A percentile compares a stretch with the other conserved stretches of the same genome.
Evolutionary conservation across 176 grass and related monocot genomes (phyloP).

Genomic region (Miscanthus lutarioriparius): DNA sequence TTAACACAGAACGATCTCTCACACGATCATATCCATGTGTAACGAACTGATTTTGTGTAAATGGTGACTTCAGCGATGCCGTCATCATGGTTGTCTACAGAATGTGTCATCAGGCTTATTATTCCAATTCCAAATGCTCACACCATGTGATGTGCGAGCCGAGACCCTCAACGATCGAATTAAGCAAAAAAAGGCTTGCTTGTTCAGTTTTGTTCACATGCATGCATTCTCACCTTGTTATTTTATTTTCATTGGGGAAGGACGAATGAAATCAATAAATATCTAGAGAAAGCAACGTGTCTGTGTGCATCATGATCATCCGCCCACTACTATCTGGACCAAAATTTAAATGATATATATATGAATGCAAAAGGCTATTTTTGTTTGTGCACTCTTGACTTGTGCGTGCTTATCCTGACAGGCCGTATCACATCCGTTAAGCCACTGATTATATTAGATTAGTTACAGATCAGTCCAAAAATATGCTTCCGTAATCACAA

Average conservation of each 20-base stretch:
- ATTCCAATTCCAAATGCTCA: background rate
- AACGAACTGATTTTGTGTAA: background rate
- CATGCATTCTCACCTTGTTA: background rate
- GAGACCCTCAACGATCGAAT: background rate
- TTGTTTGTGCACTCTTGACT: conserved; percentile 30
- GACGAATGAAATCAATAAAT: background rate
- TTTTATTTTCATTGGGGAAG: background rate
- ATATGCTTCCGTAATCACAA: conserved; percentile 31
- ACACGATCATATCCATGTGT: background rate
- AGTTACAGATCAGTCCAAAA: conserved; percentile 21
- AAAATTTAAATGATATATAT: background rate
- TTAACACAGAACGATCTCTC: background rate
- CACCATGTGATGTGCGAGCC: conserved; percentile 13
- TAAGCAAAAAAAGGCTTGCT: background rate
- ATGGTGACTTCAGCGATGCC: conserved; percentile 8
- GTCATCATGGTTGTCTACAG: conserved; percentile 16
- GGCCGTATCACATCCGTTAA: background rate
- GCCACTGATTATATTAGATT: conserved; percentile 27
- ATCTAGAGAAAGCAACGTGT: background rate
- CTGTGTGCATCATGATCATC: background rate
- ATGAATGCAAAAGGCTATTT: conserved; percentile 27
- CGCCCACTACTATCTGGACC: background rate
- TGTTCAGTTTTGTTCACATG: conserved; percentile 21
- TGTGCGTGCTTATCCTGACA: conserved; percentile 27
- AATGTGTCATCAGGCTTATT: background rate